A percentile compares a stretch with the other conserved stretches of the same genome.
Evolutionary conservation across 441 rosid species (phyloP).

Genomic region (Erysimum pusillum): DNA sequence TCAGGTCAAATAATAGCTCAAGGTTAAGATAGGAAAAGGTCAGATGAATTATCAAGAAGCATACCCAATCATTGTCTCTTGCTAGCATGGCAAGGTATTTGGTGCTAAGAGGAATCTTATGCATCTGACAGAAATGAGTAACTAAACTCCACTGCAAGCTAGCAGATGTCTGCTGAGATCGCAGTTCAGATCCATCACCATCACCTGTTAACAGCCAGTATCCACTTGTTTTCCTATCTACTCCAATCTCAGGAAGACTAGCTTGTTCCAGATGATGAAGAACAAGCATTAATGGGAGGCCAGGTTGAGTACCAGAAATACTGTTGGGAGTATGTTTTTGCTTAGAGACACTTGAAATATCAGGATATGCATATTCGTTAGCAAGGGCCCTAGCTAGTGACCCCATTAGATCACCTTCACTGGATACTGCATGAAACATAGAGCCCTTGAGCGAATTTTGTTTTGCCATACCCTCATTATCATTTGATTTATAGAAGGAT

Average conservation of each 20-base stretch:
- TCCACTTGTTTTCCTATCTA: conserved; percentile 87
- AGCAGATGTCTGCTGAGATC: conserved; percentile 90
- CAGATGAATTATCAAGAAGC: conserved; percentile 44
- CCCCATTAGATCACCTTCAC: conserved; percentile 72
- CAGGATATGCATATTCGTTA: conserved; percentile 78
- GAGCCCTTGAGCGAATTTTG: conserved; percentile 72
- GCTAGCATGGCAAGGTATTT: conserved; percentile 95
- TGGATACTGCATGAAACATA: conserved; percentile 63
- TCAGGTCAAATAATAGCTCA: conserved; percentile 48
- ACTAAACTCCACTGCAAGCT: conserved; percentile 96
- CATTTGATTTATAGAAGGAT: conserved; percentile 70
- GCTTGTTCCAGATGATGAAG: conserved; percentile 96
- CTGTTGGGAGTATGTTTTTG: conserved; percentile 55
- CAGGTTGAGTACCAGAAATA: conserved; percentile 53
- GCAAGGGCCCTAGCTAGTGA: conserved; percentile 94
- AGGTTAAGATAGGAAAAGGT: conserved; percentile 29
- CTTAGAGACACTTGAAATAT: conserved; percentile 54
- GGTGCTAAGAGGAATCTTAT: conserved; percentile 91
- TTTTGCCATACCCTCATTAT: conserved; percentile 55
- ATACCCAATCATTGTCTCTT: conserved; percentile 99
- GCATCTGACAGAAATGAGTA: conserved; percentile 91
- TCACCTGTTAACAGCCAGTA: conserved; percentile 90
- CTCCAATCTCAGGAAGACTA: conserved; percentile 73
- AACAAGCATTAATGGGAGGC: conserved; percentile 79
- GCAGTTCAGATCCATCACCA: conserved; percentile 90